These are phyloP conservation scores for Dryadomyces quercus-mongolicae DNA, from an alignment of 2,329 filamentous ascomycete genomes.

Conservation along the genomic window DNA sequence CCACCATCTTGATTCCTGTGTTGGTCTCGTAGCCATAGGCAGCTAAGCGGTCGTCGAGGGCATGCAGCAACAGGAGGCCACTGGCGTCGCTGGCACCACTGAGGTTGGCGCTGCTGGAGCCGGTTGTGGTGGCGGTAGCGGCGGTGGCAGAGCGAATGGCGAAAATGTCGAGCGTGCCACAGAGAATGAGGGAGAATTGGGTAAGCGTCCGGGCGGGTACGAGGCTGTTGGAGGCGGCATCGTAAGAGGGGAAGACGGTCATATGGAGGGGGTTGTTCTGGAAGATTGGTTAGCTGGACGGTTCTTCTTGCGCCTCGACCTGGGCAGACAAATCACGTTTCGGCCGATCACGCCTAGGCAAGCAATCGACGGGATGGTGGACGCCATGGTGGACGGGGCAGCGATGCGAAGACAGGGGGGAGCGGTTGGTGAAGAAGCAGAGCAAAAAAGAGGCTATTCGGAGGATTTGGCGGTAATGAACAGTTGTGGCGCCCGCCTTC, in stretches of 20 bases:
- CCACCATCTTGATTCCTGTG: constrained; percentile 82
- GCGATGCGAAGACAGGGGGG: background rate
- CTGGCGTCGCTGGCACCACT: constrained; percentile 51
- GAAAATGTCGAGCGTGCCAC: constrained; percentile 87
- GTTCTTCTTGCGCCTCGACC: too few relatives aligned
- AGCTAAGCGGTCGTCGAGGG: constrained; percentile 82
- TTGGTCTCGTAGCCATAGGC: constrained; percentile 96
- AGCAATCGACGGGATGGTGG: constrained; percentile 67
- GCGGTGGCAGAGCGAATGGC: constrained; percentile 58
- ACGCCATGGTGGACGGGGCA: constrained; percentile 32
- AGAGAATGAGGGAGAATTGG: constrained; percentile 85
- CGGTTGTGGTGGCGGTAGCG: constrained; percentile 5
- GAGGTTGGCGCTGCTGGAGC: constrained; percentile 26
- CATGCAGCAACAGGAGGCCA: constrained; percentile 71
- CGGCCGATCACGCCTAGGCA: constrained; percentile 91
- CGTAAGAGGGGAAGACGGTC: constrained; percentile 71
- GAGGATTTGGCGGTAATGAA: too few relatives aligned
- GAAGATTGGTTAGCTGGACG: background rate
- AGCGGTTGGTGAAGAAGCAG: background rate
- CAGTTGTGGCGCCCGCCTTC: too few relatives aligned
- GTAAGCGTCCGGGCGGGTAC: constrained; percentile 57
- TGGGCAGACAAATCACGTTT: constrained; percentile 46
- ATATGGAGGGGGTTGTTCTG: constrained; percentile 96
- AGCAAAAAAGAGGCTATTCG: background rate
- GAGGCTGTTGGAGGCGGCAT: constrained; percentile 38